Evolutionary conservation across 257 asterid species (phyloP).

Genomic region (Penstemon newberryi): DNA sequence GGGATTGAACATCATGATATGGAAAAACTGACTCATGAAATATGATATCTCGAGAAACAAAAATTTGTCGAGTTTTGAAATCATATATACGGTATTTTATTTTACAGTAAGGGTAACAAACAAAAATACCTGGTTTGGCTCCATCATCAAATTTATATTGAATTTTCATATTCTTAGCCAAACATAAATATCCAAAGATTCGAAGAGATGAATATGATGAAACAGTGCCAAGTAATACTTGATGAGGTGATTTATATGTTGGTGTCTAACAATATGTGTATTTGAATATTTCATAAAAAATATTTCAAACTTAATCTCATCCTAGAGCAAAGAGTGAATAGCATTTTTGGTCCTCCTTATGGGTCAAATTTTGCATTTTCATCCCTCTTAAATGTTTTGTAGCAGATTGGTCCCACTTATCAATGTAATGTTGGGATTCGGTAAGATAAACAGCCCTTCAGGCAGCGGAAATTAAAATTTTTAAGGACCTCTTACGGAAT

Average conservation of each 20-base stretch:
- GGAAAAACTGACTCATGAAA: neutral
- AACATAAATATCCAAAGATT: neutral
- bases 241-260: constrained; percentile 5
- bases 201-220: neutral
- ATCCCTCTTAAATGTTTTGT: no score
- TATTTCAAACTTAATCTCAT: no score
- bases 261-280: no score
- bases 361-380: no score
- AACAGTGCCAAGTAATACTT: neutral
- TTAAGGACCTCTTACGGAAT: no score
- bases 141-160: constrained; percentile 7
- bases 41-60: neutral
- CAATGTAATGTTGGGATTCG: no score
- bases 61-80: neutral
- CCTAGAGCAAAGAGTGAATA: no score
- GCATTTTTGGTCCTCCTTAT: no score
- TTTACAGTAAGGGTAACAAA: neutral
- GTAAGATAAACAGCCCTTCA: no score
- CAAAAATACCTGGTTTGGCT: neutral
- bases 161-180: constrained; percentile 6
- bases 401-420: no score
- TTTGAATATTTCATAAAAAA: no score
- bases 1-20: neutral
- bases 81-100: neutral
- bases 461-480: no score